Percentiles rank a stretch among this genome's conserved stretches.
Evolutionary conservation across 148 eudicot genomes (phyloP).

Genomic region (Rhododendron mucronatum): DNA sequence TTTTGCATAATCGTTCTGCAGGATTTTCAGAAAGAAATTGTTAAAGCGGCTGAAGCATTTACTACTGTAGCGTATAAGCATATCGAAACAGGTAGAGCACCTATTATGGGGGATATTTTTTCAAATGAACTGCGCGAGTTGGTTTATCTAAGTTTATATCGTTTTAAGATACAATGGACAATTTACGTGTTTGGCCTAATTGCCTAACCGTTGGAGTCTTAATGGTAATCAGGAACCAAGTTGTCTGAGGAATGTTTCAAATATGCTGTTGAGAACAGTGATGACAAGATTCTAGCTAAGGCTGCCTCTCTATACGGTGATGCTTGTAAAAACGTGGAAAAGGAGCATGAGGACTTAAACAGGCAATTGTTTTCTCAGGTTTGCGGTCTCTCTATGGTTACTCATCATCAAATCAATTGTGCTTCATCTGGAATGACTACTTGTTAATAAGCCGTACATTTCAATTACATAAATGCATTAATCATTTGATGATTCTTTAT

Average conservation of each 20-base stretch:
- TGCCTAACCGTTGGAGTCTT: neutral
- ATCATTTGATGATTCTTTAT: neutral
- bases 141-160: neutral
- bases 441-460: neutral
- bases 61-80: conserved; percentile 75
- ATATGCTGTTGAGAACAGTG: conserved; percentile 79
- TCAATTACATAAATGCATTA: neutral
- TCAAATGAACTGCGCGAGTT: neutral
- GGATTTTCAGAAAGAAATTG: conserved; percentile 93
- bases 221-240: conserved; percentile 58
- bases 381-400: neutral
- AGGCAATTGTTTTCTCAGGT: conserved; percentile 72
- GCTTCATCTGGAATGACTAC: neutral
- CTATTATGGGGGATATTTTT: neutral
- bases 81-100: conserved; percentile 66
- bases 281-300: conserved; percentile 82
- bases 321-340: conserved; percentile 88
- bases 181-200: neutral
- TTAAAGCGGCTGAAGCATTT: conserved; percentile 86
- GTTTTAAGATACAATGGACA: neutral
- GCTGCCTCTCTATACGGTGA: conserved; percentile 92
- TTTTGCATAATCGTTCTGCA: conserved; percentile 25
- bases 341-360: conserved; percentile 87
- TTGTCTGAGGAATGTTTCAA: conserved; percentile 94
- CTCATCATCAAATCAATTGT: neutral